Evolutionary conservation across 495 filamentous ascomycete species (phyloP).

Genomic region (Neurospora tetraspora): DNA sequence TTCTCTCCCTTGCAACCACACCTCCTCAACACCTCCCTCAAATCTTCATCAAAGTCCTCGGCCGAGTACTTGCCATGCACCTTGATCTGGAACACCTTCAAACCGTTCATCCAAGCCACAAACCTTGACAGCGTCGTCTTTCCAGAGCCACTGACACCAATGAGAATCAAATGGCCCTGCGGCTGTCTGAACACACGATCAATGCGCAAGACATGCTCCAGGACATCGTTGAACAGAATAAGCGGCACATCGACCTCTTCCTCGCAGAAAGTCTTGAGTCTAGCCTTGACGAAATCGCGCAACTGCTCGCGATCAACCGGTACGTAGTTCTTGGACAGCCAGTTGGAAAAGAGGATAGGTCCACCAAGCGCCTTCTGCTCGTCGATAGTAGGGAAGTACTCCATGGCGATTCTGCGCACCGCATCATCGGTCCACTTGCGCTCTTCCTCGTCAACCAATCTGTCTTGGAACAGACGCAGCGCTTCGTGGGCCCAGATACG

Average conservation of each 20-base stretch:
- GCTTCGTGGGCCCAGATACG: slow-evolving; percentile 98
- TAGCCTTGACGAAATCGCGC: slow-evolving; percentile 93
- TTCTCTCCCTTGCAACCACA: slow-evolving; percentile 98
- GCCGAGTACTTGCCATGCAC: slow-evolving; percentile 97
- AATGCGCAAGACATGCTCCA: slow-evolving; percentile 95
- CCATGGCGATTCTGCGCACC: slow-evolving; percentile 72
- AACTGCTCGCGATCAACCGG: slow-evolving; percentile 90
- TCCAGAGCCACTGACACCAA: slow-evolving; percentile 94
- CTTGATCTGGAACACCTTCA: slow-evolving; percentile 99
- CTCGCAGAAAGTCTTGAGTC: slow-evolving; percentile 96
- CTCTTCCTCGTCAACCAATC: slow-evolving; percentile 88
- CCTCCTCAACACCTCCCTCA: slow-evolving; percentile 83
- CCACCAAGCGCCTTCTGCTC: slow-evolving; percentile 79
- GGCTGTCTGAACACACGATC: slow-evolving; percentile 98
- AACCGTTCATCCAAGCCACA: slow-evolving; percentile 99
- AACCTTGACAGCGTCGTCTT: slow-evolving; percentile 98
- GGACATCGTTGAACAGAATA: slow-evolving; percentile 94
- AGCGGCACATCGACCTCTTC: slow-evolving; percentile 98
- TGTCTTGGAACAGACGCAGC: slow-evolving; percentile 90
- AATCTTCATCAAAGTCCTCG: slow-evolving; percentile 97
- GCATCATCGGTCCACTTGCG: slow-evolving; percentile 87
- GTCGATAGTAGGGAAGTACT: slow-evolving; percentile 89
- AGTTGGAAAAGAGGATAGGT: slow-evolving; percentile 96
- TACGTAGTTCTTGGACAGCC: slow-evolving; percentile 98
- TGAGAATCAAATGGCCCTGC: slow-evolving; percentile 94